Conservation (phyloP, 768 basidiomycete species). For the Agrocybe pediades region DNA sequence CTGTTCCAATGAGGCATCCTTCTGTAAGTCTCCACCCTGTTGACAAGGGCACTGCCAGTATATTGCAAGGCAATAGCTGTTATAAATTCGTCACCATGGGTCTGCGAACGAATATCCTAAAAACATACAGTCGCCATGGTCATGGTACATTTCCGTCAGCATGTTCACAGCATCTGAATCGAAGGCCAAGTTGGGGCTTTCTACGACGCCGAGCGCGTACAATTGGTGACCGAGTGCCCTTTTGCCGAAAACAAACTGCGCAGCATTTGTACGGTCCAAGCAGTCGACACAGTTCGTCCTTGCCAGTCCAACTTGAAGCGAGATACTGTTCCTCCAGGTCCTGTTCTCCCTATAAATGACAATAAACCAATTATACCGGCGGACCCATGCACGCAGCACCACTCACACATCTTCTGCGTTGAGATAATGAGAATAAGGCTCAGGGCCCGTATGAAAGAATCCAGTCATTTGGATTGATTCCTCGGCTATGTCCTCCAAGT, state of each 20-base stretch:
- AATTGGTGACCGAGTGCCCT: constrained; percentile 93
- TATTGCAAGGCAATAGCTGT: constrained; percentile 96
- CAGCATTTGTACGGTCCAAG: constrained; percentile 93
- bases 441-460: constrained; percentile 94
- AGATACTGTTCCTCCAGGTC: constrained; percentile 66
- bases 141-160: constrained; percentile 98
- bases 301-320: constrained; percentile 89
- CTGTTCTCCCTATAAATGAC: constrained; percentile 24
- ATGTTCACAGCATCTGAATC: constrained; percentile 96
- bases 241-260: constrained; percentile 96
- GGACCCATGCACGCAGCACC: constrained; percentile 9
- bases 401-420: constrained; percentile 45
- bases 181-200: constrained; percentile 82
- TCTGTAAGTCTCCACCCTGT: constrained; percentile 93
- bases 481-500: constrained; percentile 92
- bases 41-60: constrained; percentile 94
- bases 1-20: constrained; percentile 97
- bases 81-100: background rate
- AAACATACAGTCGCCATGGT: constrained; percentile 88
- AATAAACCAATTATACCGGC: background rate
- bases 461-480: constrained; percentile 89
- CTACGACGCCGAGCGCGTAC: constrained; percentile 89
- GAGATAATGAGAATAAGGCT: constrained; percentile 75
- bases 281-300: constrained; percentile 98
- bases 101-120: background rate